phyloP scores from a whole-genome alignment of 2,329 filamentous ascomycete species.

The Arthrobotrys sphaeroides region DNA sequence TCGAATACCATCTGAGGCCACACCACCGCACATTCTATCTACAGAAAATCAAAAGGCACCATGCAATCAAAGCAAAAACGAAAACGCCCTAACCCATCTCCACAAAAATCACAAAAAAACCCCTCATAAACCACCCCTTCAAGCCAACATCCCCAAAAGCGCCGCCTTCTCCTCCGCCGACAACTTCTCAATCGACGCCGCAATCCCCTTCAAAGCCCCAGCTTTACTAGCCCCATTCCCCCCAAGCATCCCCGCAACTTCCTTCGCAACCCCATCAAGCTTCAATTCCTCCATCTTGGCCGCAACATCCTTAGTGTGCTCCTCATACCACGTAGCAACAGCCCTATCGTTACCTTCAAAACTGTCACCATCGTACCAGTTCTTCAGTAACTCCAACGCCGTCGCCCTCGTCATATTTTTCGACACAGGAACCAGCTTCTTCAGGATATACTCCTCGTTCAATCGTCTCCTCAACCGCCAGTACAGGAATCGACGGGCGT shows the following conservation, averaged over 20 bases:
- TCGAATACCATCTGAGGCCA: not conserved
- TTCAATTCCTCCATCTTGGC: conserved; percentile 86
- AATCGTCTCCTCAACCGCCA: conserved; percentile 96
- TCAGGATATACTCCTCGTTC: conserved; percentile 96
- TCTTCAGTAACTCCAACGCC: conserved; percentile 78
- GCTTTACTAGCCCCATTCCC: conserved; percentile 67
- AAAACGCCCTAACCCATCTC: not conserved
- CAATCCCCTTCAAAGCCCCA: conserved; percentile 82
- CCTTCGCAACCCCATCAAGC: conserved; percentile 74
- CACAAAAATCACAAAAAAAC: not conserved
- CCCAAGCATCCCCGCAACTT: conserved; percentile 75
- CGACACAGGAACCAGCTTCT: conserved; percentile 74
- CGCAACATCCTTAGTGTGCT: conserved; percentile 83
- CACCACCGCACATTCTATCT: not conserved
- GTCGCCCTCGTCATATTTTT: conserved; percentile 67
- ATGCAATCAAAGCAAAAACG: not conserved
- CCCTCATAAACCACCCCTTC: not conserved
- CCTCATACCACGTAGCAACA: conserved; percentile 95
- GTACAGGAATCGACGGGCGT: conserved; percentile 97
- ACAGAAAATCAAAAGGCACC: not conserved
- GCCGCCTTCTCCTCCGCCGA: conserved; percentile 88
- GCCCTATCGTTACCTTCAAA: conserved; percentile 82
- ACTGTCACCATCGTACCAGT: conserved; percentile 70
- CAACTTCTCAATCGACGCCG: conserved; percentile 84
- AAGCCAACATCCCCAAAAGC: conserved; percentile 68